Evolutionary conservation across 2,329 filamentous ascomycete genomes (phyloP).

Genomic region (Alternaria triticimaculans): DNA sequence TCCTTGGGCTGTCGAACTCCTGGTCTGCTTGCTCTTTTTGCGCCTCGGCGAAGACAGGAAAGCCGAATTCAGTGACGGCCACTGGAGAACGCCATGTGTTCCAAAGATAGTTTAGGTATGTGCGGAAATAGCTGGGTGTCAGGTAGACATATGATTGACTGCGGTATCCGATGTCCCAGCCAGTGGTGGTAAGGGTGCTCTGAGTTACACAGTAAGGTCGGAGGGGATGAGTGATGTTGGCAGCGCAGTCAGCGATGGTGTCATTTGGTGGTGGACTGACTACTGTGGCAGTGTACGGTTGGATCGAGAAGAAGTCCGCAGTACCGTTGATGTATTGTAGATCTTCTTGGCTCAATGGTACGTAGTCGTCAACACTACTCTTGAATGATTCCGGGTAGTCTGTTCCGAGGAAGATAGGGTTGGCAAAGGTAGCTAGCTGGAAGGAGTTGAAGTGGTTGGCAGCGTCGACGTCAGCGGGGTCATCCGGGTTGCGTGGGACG

Average conservation of each 20-base stretch:
- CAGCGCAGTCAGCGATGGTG: conserved; percentile 58
- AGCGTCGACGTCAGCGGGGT: conserved; percentile 54
- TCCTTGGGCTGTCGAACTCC: conserved; percentile 61
- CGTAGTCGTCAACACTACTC: conserved; percentile 47
- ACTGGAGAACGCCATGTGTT: conserved; percentile 63
- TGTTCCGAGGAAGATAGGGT: conserved; percentile 60
- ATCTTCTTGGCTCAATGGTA: conserved; percentile 57
- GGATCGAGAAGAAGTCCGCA: conserved; percentile 63
- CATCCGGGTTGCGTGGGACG: conserved; percentile 46
- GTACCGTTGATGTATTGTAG: conserved; percentile 52
- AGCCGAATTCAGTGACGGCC: conserved; percentile 64
- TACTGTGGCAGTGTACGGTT: conserved; percentile 65
- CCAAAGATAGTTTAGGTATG: conserved; percentile 64
- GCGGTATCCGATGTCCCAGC: conserved; percentile 66
- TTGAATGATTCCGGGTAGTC: conserved; percentile 59
- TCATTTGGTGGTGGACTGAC: conserved; percentile 55
- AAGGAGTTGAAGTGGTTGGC: conserved; percentile 53
- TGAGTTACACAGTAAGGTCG: conserved; percentile 63
- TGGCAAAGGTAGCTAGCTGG: conserved; percentile 57
- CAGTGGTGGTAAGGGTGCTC: conserved; percentile 54
- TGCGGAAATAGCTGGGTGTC: conserved; percentile 64
- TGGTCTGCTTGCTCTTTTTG: conserved; percentile 57
- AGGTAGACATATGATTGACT: conserved; percentile 65
- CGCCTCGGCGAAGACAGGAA: conserved; percentile 60
- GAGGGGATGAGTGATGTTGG: conserved; percentile 54